Evolutionary conservation across 139 green algal genomes (phyloP).

Genomic region (Nannochloris sp.): DNA sequence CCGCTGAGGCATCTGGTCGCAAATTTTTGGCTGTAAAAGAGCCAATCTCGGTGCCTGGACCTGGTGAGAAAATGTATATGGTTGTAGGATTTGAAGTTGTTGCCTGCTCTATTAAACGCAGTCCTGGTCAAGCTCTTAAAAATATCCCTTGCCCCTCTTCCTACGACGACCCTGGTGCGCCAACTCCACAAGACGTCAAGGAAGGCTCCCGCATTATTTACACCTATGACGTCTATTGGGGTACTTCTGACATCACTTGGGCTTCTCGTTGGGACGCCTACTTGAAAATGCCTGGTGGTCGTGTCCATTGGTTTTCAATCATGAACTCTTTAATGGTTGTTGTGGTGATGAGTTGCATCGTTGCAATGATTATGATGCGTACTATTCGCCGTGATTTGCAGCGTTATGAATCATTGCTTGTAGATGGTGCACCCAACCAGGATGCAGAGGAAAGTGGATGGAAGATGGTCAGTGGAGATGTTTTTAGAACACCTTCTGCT

Average conservation of each 20-base stretch:
- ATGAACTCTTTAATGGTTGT: conserved; percentile 93
- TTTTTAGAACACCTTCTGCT: conserved; percentile 74
- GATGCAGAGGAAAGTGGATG: conserved; percentile 86
- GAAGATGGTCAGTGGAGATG: conserved; percentile 95
- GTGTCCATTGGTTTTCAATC: conserved; percentile 96
- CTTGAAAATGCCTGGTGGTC: conserved; percentile 84
- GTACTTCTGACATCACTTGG: conserved; percentile 76
- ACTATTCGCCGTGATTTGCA: conserved; percentile 86
- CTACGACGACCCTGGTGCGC: conserved; percentile 33
- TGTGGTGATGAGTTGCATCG: conserved; percentile 83
- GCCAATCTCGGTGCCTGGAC: background rate
- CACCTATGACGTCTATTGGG: conserved; percentile 91
- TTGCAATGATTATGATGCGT: conserved; percentile 84
- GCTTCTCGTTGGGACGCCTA: conserved; percentile 91
- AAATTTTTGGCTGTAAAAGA: background rate
- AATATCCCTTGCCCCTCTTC: conserved; percentile 61
- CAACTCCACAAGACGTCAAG: conserved; percentile 56
- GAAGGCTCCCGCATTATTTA: conserved; percentile 52
- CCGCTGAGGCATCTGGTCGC: conserved; percentile 19
- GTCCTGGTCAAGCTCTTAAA: conserved; percentile 33
- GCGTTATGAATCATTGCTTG: conserved; percentile 88
- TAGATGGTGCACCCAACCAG: conserved; percentile 40
- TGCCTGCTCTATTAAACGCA: conserved; percentile 73
- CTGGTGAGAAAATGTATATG: conserved; percentile 52
- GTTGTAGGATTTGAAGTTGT: conserved; percentile 90